Percentiles rank a stretch among this genome's conserved stretches.
Evolutionary conservation across 2,329 filamentous ascomycete species (phyloP).

Genomic region (Rhytidhysteron rufulum): DNA sequence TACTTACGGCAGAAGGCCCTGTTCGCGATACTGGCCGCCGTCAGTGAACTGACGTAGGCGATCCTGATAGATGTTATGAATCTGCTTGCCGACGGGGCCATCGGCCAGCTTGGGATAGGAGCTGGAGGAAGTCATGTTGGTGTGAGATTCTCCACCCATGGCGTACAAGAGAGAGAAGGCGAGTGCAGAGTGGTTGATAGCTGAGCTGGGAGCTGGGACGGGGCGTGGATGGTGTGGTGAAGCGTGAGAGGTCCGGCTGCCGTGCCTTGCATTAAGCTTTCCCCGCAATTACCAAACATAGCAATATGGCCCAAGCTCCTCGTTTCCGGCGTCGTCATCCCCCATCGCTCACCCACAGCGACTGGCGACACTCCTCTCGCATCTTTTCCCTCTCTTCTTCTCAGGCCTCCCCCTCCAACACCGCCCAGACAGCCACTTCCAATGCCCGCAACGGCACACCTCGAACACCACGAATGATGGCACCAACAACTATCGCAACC

Average conservation of each 20-base stretch:
- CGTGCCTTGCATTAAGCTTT: not conserved
- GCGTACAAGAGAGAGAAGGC: conserved; percentile 2
- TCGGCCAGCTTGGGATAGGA: conserved; percentile 32
- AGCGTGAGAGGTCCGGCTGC: not conserved
- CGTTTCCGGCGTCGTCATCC: no score
- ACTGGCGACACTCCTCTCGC: no score
- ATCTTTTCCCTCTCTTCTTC: no score
- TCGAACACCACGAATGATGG: no score
- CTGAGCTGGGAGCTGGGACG: not conserved
- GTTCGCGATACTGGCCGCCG: conserved; percentile 64
- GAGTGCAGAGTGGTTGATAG: not conserved
- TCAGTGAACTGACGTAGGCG: conserved; percentile 78
- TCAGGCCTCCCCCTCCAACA: no score
- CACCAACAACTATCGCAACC: no score
- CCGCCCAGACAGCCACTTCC: no score
- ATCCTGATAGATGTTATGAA: conserved; percentile 78
- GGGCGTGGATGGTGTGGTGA: not conserved
- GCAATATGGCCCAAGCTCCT: no score
- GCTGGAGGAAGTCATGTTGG: conserved; percentile 21
- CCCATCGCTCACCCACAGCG: no score
- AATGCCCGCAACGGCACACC: no score
- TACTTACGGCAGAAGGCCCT: conserved; percentile 68
- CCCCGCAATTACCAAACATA: not conserved
- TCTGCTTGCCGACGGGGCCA: conserved; percentile 47
- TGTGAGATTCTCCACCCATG: conserved; percentile 36